These are phyloP conservation scores for Venturia asperata DNA, from an alignment of 2,329 filamentous ascomycete genomes.

Conservation along the genomic window DNA sequence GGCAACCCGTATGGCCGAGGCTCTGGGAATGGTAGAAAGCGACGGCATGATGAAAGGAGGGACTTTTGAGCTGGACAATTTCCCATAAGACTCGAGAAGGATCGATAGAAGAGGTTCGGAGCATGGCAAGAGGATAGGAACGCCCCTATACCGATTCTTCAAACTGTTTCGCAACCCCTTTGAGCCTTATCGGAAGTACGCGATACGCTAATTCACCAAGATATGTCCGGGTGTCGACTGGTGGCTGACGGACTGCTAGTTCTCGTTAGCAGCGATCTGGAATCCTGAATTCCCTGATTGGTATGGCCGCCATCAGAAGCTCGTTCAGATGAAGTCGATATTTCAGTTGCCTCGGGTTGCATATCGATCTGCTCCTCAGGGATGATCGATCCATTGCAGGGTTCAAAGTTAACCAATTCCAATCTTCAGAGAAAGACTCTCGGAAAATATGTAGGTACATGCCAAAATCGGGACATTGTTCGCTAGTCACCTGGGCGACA, in stretches of 20 bases:
- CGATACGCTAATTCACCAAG: neutral
- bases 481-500: too few relatives aligned
- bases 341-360: neutral
- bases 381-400: neutral
- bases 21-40: neutral
- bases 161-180: neutral
- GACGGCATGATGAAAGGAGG: neutral
- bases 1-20: neutral
- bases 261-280: neutral
- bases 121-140: too few relatives aligned
- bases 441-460: too few relatives aligned
- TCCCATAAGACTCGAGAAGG: neutral
- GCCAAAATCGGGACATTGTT: too few relatives aligned
- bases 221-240: neutral
- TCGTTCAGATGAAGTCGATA: neutral
- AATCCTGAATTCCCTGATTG: neutral
- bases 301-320: neutral
- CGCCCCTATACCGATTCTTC: neutral
- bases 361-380: neutral
- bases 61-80: neutral
- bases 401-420: neutral
- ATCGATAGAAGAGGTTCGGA: too few relatives aligned
- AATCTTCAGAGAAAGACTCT: too few relatives aligned
- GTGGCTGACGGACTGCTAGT: too few relatives aligned
- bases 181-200: neutral